Conservation (phyloP, 2,329 filamentous ascomycete species). For the Penicillium sp. region DNA sequence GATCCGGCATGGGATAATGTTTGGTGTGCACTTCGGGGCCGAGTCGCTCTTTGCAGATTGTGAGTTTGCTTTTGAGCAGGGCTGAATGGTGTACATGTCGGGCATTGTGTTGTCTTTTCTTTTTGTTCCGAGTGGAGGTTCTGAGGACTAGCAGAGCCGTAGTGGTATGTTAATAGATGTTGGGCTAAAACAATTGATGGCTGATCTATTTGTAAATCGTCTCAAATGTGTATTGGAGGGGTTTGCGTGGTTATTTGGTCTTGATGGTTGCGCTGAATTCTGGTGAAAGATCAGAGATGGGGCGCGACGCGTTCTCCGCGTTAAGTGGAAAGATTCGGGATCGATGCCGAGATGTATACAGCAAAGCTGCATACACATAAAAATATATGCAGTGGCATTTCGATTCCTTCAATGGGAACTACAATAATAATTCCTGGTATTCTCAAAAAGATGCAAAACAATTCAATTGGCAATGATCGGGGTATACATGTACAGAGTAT, state of each 20-base stretch:
- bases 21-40: constrained; percentile 53
- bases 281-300: constrained; percentile 8
- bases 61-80: constrained; percentile 23
- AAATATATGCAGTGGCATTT: not conserved
- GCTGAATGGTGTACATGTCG: constrained; percentile 40
- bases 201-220: not conserved
- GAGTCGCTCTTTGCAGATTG: constrained; percentile 20
- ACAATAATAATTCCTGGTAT: not conserved
- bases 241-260: not conserved
- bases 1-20: constrained; percentile 78
- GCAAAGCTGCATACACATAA: not conserved
- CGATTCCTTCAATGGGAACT: no score
- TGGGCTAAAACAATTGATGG: no score
- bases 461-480: constrained; percentile 20
- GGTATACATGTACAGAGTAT: constrained; percentile 26
- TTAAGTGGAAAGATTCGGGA: constrained; percentile 26
- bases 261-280: not conserved
- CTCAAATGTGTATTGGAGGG: not conserved
- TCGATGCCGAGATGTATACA: not conserved
- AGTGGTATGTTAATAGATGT: not conserved
- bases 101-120: constrained; percentile 13
- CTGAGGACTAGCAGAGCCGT: not conserved
- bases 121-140: not conserved
- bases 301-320: constrained; percentile 35
- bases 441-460: constrained; percentile 6